Base-by-base conservation (phyloP, 148 eudicot species). In the Rhododendron mucronatum region DNA sequence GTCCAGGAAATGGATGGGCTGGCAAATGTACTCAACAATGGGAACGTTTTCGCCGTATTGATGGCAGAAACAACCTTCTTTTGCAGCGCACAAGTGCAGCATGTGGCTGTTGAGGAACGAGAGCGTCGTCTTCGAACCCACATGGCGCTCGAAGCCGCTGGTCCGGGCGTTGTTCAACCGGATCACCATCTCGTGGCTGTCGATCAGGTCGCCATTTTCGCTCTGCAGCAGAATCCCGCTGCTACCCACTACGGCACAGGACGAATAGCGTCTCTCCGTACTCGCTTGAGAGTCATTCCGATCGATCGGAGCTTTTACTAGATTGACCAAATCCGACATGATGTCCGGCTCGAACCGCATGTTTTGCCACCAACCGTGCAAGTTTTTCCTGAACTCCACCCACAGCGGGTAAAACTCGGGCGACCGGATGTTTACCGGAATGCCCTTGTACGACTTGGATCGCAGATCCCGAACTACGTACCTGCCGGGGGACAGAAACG, bases 191-290 rank as follows among this genome's bases (percentile, higher is more conserved):
- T 95, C 98, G 74, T 96, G 98, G 18, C 89, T 61, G 88, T 96
- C 98, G 73, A 96, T 95, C 82, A 88, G n/a, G 11, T 79, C 77
- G 1, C 98, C 98, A 77, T 89, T 59, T 53, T 91, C 90, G 15
- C 84, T 89, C 47, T 86, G 91, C 86, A 96, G 86, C 77, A 96
- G 86, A 85, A 96, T 96, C 83, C 98, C 98, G 84, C 98, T 93
- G 47, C 95, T 96, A 7, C 98, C 98, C 30, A 96, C 96, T 21
- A 96, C 98, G 51, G 96, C 98, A 91, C 98, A 96, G 7, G 93
- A 89, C 23, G 90, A 88, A 75, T 92, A 93, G 78, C 82, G 91
- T 69, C 45, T 86, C 78, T 35, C 48, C 5, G 26, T 44, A n/a
- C 80, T 78, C 9, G 45, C 83, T 7, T 88, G 0, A 87, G 88